Base-by-base conservation (phyloP, 495 filamentous ascomycete genomes). In the Lichina pygmaea region DNA sequence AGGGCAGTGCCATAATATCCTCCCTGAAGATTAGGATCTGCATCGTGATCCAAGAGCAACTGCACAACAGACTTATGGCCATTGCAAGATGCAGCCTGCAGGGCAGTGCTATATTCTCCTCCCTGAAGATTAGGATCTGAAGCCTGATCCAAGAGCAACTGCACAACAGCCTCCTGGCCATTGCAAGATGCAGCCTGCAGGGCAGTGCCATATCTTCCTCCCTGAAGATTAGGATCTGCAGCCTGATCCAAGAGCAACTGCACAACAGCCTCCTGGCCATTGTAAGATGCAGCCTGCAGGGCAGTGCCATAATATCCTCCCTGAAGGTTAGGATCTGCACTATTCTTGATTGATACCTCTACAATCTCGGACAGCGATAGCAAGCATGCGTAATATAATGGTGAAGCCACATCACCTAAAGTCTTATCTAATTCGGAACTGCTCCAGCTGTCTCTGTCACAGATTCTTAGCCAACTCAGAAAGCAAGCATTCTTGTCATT, bases 61-160 rank as follows among this genome's bases (percentile, higher is more conserved):
- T 48, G 44, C 34, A 56, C 44, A 6, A 48, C 32, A 6, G 8
- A 0, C 8, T 17, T 7, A 3, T 10, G 6, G 17, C 43, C 43
- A 10, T 42, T 4, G 41, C 6, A 9, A 42, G 41, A 8, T 8
- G 54, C 54, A 11, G 47, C 48, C 34, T 59, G 54, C n/a, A 56
- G 47, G 15, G 52, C 50, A 16, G 38, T 53, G 41, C 53, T 53
- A 41, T 51, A 43, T 0, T 17, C 9, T 6, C 51, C 56, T 16
- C 47, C 51, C 10, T 32, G 8, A 31, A 48, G 41, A 48, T 61
- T 53, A 3, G 50, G 44, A 41, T 60, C 46, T 7, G 53, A 53
- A 8, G 50, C 51, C 6, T 45, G 7, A 7, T 50, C 41, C 1
- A 55, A 40, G 1, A 60, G 40, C 3, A 53, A 34, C 33, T 50